Evolutionary conservation across 2,329 filamentous ascomycete species (phyloP).

Genomic region (Thielaviopsis ethacetica): DNA sequence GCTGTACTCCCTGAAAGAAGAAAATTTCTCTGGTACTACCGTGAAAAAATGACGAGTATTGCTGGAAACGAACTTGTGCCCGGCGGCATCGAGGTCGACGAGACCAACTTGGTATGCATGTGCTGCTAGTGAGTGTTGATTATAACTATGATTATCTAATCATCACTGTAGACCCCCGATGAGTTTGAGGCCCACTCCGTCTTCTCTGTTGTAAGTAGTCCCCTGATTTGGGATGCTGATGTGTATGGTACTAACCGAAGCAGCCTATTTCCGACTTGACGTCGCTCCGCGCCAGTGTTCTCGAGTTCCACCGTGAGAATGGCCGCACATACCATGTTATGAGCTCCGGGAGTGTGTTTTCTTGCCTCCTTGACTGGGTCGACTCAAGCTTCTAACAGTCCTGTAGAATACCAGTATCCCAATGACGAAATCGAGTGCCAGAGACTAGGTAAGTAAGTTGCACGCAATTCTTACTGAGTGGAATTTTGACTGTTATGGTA

Average conservation of each 20-base stretch:
- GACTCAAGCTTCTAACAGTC: neutral
- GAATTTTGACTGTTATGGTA: neutral
- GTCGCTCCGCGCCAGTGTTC: constrained; percentile 22
- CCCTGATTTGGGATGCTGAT: neutral
- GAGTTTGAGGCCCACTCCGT: neutral
- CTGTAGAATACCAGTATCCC: neutral
- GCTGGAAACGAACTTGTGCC: neutral
- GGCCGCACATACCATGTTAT: constrained; percentile 24
- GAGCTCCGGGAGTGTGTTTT: constrained; percentile 16
- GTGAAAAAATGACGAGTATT: neutral
- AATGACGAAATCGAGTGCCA: neutral
- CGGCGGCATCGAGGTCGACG: neutral
- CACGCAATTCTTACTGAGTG: neutral
- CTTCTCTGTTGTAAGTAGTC: neutral
- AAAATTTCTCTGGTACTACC: neutral
- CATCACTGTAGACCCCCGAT: neutral
- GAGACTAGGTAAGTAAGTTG: neutral
- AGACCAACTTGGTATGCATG: neutral
- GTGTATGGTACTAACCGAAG: neutral
- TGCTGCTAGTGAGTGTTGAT: neutral
- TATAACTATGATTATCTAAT: neutral
- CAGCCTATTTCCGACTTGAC: neutral
- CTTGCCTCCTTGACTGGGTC: neutral
- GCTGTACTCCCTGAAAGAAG: too few relatives aligned
- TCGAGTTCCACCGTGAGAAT: constrained; percentile 22